Evolutionary conservation across 768 basidiomycete species (phyloP).

Genomic region (Tulasnella sp.): DNA sequence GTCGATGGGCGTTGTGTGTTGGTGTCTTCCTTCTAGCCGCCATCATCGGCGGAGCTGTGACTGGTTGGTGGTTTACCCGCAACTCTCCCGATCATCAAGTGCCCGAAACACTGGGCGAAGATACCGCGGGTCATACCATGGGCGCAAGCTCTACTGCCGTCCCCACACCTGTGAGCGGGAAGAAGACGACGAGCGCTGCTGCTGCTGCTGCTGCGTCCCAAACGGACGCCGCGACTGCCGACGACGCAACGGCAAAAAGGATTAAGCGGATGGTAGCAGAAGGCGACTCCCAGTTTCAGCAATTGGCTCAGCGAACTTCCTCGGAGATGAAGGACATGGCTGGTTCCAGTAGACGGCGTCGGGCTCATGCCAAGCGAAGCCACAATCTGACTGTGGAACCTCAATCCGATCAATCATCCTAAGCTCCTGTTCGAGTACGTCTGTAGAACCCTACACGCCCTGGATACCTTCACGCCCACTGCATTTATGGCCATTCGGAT

Average conservation of each 20-base stretch:
- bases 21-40: slow-evolving; percentile 21
- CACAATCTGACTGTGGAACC: background rate
- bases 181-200: slow-evolving; percentile 5
- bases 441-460: background rate
- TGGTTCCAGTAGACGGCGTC: background rate
- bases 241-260: background rate
- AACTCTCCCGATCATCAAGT: slow-evolving; percentile 23
- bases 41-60: slow-evolving; percentile 24
- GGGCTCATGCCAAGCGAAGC: background rate
- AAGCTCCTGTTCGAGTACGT: background rate
- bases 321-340: background rate
- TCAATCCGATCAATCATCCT: background rate
- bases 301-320: background rate
- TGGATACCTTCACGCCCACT: background rate
- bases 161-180: background rate
- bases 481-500: background rate
- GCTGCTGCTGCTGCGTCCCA: slow-evolving; percentile 4
- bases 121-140: slow-evolving; percentile 2
- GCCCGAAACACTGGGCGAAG: background rate
- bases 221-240: background rate
- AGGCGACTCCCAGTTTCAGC: background rate
- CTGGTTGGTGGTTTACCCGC: slow-evolving; percentile 24
- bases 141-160: background rate
- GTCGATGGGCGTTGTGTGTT: slow-evolving; percentile 22
- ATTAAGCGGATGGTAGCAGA: background rate